Base-by-base conservation (phyloP, 805 yeast species). In the Vanderwaltozyma yarrowii region DNA sequence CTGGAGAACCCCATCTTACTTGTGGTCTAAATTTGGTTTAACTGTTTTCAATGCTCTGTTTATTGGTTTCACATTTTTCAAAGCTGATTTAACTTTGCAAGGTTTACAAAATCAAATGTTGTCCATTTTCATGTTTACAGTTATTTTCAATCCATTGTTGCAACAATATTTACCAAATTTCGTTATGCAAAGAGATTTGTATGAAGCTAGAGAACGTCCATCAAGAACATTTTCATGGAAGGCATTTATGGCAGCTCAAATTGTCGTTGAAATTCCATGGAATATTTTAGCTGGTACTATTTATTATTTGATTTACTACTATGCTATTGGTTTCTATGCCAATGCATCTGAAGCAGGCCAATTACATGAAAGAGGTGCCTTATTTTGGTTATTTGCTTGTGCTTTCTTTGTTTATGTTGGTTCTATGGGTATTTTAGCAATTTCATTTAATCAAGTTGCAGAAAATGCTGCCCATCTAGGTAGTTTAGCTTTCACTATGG, bases 51-150 rank as follows among this genome's bases (percentile, higher is more conserved):
- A 82, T 32, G 65, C 78, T n/a, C 49, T 81, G 26, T 80, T 80
- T 64, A 76, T 78, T 54, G 87, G 87, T 37, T 80, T 80, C 60
- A 71, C 86, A 4, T 78, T 80, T 60, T 83, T 73, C 67, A 78
- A 76, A 43, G 82, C 89, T 18, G 66, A 67, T 40, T 70, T 66
- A 15, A 68, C 84, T 2, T 52, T 71, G 33, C 89, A 75, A 61
- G 78, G 84, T 54, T 58, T 84, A 50, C 95, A 86, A 59, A 83
- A 84, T 60, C 92, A 80, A 64, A 77, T 82, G 86, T 74, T 80
- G 49, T 67, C 87, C 2, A 54, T 80, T 32, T 83, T 83, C 64
- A 78, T 81, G 85, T 71, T 76, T 50, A 54, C 74, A 30, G 67
- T 74, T 48, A 64, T 71, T 21, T 42, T 76, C 59, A 69, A 69